A percentile compares a stretch with the other conserved stretches of the same genome.
phyloP scores from a whole-genome alignment of 148 eudicot species.

The Rhododendron ovatum region DNA sequence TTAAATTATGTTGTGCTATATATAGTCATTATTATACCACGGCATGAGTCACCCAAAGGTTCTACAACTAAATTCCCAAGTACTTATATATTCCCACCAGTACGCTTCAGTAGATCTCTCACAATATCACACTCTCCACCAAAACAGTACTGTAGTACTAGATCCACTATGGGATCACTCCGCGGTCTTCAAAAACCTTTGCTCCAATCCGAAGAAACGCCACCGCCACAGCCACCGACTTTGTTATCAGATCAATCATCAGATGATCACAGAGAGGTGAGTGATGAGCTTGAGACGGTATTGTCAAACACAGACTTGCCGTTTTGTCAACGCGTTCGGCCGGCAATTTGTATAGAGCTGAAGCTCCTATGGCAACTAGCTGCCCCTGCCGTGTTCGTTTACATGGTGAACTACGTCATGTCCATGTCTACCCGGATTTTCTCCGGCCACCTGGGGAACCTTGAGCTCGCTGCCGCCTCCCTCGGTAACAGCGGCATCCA shows the following conservation, averaged over 20 bases:
- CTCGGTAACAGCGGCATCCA: not conserved
- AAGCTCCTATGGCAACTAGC: not conserved
- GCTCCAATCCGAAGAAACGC: not conserved
- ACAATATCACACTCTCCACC: not conserved
- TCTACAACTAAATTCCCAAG: too few species aligned
- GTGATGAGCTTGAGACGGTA: not conserved
- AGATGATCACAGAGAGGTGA: too few species aligned
- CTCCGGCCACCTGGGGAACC: too few species aligned
- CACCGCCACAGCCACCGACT: not conserved
- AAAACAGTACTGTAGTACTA: not conserved
- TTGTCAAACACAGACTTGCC: not conserved
- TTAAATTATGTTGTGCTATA: too few species aligned
- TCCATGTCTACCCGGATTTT: not conserved
- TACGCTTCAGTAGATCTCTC: too few species aligned
- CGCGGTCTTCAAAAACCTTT: not conserved
- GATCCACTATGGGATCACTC: not conserved
- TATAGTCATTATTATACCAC: too few species aligned
- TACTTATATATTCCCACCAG: too few species aligned
- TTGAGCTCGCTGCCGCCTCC: too few species aligned
- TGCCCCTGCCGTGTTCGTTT: constrained; percentile 6
- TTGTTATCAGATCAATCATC: too few species aligned
- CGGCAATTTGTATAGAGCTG: not conserved
- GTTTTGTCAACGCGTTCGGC: not conserved
- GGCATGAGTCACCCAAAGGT: too few species aligned
- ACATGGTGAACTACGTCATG: constrained; percentile 8